Evolutionary conservation across 345 rosid species (phyloP), one percentile per base, ranked within the genome.

Genomic region (Hibiscus mutabilis): DNA sequence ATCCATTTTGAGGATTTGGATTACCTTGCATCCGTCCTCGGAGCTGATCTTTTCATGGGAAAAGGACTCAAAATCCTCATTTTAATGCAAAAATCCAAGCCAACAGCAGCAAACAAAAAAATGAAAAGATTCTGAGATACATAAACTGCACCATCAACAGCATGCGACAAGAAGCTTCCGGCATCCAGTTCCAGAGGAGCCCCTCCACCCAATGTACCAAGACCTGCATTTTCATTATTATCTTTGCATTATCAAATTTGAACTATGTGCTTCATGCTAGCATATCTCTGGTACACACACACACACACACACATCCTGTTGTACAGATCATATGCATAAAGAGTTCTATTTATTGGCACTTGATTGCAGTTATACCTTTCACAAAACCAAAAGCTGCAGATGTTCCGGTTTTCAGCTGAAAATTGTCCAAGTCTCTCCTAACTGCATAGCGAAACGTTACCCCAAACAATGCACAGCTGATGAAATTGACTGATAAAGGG

Each of bases 401-500:
- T 3, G 95, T 87, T 66, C 98, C 97, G 0, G 91, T 76, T 71
- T 91, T 94, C 0, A 88, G 88, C 71, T 88, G 95, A 67, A 79
- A 58, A 73, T 91, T 78, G 72, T 88, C 91, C 80, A 90, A 76
- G 77, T 94, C 96, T 77, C 93, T 77, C 82, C 97, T 80, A 6
- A 94, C 82, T 33, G 86, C 79, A 53, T 94, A 90, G 61, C 97
- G 89, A 64, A 82, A 94, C 24, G 97, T 91, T 59, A 91, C 87
- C 10, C 98, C 98, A 19, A 88, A 91, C 72, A 94, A 79, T 35
- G 96, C 96, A 65, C 95, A 91, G 89, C 97, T 88, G n/a, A 86
- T 74, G 61, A 87, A 85, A 60, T 86, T 82, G 73, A 82, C 60
- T 24, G 83, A 89, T 0, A 83, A 19, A 24, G 97, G 89, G 57